Evolutionary conservation across 1,284 basidiomycete species (phyloP), one percentile per base, ranked within the genome.

Genomic region (Rhizoctonia solani): DNA sequence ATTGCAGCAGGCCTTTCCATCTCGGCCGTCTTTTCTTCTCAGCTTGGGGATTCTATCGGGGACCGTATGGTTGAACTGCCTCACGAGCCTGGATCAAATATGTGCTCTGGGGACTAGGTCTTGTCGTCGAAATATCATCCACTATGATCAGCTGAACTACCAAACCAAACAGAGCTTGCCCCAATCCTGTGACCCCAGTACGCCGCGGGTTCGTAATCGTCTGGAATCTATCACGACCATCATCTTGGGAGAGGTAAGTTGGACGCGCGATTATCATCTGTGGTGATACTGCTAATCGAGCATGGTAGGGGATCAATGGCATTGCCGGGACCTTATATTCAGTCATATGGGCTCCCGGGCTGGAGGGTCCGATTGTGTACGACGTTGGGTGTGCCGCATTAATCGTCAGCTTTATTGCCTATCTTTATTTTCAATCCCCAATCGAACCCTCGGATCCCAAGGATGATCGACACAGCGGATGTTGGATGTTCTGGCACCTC

Each of bases 391-490:
- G 41, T n/a, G 53, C 50, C 6, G 63, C 41, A 11, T 25, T 66
- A 16, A 54, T 54, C n/a, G 30, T 54, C 2, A 54, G 27, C 32
- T 66, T 66, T 32, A 23, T 54, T 5, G 42, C 32, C 4, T 66
- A 66, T 21, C 16, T 66, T 11, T 66, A 66, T 32, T 66, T 66
- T 37, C 30, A 66, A 23, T 50, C 52, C 19, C 50, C 63, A 11
- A 53, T 50, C 47, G 47, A 6, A 25, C 47, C 14, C 21, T 25
- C 50, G 19, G 32, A 41, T 4, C 14, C 16, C 19, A 14, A 29
- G 29, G 29, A 53, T 14, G 9, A 47, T 2, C 32, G 39, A 21
- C 14, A 41, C 6, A 37, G 49, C 1, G 47, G 19, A n/a, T 52
- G 50, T 3, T 50, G 47, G 47, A 25, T 6, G 9, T 25, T 50